Base-by-base conservation (phyloP, 768 basidiomycete genomes). In the Tulasnella sp. region DNA sequence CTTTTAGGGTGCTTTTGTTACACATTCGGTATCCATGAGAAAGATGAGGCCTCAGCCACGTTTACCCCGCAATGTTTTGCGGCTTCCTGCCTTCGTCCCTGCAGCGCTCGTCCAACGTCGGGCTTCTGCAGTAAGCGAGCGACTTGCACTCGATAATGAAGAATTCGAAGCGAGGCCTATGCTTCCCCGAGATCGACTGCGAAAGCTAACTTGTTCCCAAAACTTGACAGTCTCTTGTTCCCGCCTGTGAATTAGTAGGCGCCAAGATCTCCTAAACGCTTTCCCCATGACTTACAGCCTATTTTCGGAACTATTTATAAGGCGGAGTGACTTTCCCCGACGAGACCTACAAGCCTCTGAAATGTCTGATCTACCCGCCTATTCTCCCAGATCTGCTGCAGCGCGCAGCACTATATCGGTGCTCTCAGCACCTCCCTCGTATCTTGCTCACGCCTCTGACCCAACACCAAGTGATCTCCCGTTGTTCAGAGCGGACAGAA, bases 21-120 rank as follows among this genome's bases (percentile, higher is more conserved):
- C 54, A 54, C 54, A 54, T 54, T 54, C 54, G 54, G 54, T 24
- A 54, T 54, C 54, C 54, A 54, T 54, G 54, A n/a, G 54, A 54
- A 54, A 54, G n/a, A n/a, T 24, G 54, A 22, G 54, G 54, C 54
- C 22, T n/a, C 22, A 24, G n/a, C 54, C 54, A 54, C 54, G 54
- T 54, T n/a, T 22, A 7, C 24, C 24, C 54, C 54, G n/a, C 54
- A 24, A 54, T 54, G 24, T 3, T n/a, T 54, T 54, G 54, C 54
- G 54, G 54, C 24, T 22, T 54, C 46, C n/a, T 54, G 54, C 54
- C 22, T 8, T 22, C 11, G 54, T 54, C 54, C 54, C 54, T 54
- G 54, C 54, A 54, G 54, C n/a, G 54, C 54, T 54, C 54, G n/a
- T 54, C 54, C n/a, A 24, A 22, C 7, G n/a, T 24, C n/a, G 22